These are phyloP conservation scores for Musa balbisiana DNA, from an alignment of 202 grass and related monocot species.

Conservation along the genomic window DNA sequence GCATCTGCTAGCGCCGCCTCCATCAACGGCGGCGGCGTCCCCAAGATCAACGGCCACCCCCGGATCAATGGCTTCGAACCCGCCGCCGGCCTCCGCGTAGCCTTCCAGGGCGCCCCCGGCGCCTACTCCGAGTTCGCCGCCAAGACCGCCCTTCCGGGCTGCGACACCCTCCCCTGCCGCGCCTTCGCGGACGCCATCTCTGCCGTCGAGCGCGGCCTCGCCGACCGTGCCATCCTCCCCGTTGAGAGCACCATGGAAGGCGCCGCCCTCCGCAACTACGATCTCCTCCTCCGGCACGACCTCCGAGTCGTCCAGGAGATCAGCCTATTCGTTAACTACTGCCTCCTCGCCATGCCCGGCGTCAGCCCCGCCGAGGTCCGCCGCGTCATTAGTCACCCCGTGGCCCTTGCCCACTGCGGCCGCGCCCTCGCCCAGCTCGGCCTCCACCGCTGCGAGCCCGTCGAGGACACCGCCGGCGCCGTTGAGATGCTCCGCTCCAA, in stretches of 20 bases:
- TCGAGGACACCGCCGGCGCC: slow-evolving; percentile 17
- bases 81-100: slow-evolving; percentile 9
- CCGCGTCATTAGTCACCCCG: slow-evolving; percentile 20
- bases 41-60: slow-evolving; percentile 39
- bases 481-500: slow-evolving; percentile 21
- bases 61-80: slow-evolving; percentile 37
- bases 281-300: slow-evolving; percentile 26
- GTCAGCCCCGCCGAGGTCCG: slow-evolving; percentile 15
- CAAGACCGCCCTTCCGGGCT: slow-evolving; percentile 5
- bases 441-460: slow-evolving; percentile 1
- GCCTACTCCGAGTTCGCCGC: slow-evolving; percentile 16
- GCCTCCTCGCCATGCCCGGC: slow-evolving; percentile 23
- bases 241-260: slow-evolving; percentile 25
- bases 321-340: slow-evolving; percentile 22
- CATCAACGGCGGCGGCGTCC: slow-evolving; percentile 22
- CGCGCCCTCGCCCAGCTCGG: slow-evolving; percentile 20
- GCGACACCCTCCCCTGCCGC: slow-evolving; percentile 5
- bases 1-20: slow-evolving; percentile 3
- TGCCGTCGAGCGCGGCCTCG: slow-evolving; percentile 7
- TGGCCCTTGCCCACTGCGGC: slow-evolving; percentile 15
- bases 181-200: slow-evolving; percentile 6
- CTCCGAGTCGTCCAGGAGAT: slow-evolving; percentile 26
- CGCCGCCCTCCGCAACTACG: slow-evolving; percentile 10
- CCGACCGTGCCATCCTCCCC: slow-evolving; percentile 15
- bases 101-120: slow-evolving; percentile 23